Evolutionary conservation across 148 eudicot genomes (phyloP), one percentile per base, ranked within the genome.

Genomic region (Chenopodium album): DNA sequence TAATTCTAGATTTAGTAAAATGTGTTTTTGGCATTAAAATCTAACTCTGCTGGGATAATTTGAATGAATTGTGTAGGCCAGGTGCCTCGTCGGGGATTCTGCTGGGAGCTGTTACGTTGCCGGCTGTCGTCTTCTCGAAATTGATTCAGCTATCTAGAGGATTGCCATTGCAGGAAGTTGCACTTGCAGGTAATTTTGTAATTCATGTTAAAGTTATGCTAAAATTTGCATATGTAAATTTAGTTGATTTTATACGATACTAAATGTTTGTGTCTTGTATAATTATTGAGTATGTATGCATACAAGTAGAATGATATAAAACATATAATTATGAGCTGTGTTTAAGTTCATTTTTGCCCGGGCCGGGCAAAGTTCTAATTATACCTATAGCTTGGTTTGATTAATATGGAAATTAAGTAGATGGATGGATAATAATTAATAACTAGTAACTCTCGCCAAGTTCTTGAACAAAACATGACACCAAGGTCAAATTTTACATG

Each of bases 31-130:
- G 9, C 63, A 47, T 22, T 64, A 59, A 63, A 73, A 29, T 47
- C 11, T 69, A 19, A 34, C 41, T 82, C 9, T 78, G 68, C 17
- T 2, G 12, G 22, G 20, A 52, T 63, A 46, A 26, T 13, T 13
- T 50, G 29, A 59, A 76, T 80, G 78, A 71, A 71, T 78, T 34
- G 48, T 52, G 63, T 68, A 95, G 98, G 88, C 93, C 86, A 56
- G 97, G 95, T 67, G 97, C 91, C 54, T 91, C 97, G 8, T 92
- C 98, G 5, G 97, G 98, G 13, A 86, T 93, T 82, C 85, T 95
- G 75, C 85, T 95, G 20, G 98, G 98, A 79, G 90, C 92, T 12
- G 90, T 93, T 69, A 90, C 98, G 9, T 83, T 95, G 84, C 97
- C 98, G 37, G 88, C 91, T 81, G 84, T 95, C 76, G 82, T 88